Evolutionary conservation across 2,329 filamentous ascomycete genomes (phyloP), one percentile per base, ranked within the genome.

Genomic region (Didymella keratinophila): DNA sequence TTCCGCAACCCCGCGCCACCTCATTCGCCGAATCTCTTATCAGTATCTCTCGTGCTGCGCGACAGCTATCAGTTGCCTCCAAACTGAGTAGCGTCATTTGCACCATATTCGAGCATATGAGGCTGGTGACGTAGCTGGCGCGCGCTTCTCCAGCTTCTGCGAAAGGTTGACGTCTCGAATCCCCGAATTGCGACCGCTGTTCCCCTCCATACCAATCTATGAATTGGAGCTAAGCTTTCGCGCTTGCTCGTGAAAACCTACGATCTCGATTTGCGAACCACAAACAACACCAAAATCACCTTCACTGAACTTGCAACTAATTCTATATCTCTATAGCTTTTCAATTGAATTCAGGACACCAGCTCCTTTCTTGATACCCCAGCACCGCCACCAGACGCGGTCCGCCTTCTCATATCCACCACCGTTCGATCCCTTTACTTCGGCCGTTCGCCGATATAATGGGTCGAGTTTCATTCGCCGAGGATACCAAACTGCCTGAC

Each of bases 401-500:
- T 66, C 57, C 64, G 60, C 52, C 58, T 46, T 63, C 41, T 45
- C 51, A 53, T 57, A 60, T 47, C 37, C 60, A 62, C 69, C 60
- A 67, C 60, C 67, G 27, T 65, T 70, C 62, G 54, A 66, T 62
- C 63, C 59, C 61, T 60, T 34, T 68, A 64, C 52, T 73, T 82
- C 81, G 81, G 81, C 81, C 79, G 75, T 70, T 75, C 68, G 81
- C 81, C 81, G 80, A 81, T 80, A 82, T 79, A 77, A 83, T 83
- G 81, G 81, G 80, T 79, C 78, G 77, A 76, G 81, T 83, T 72
- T 80, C 80, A 63, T 82, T 83, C 76, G 74, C 78, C 76, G 78
- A 82, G 71, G 76, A 82, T 77, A 80, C 78, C 76, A 80, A 81
- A 75, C 69, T 78, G 72, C 74, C 78, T 71, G 78, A 80, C 70